Base-by-base conservation (phyloP, 805 yeast species). In the Yamadazyma phyllophila region DNA sequence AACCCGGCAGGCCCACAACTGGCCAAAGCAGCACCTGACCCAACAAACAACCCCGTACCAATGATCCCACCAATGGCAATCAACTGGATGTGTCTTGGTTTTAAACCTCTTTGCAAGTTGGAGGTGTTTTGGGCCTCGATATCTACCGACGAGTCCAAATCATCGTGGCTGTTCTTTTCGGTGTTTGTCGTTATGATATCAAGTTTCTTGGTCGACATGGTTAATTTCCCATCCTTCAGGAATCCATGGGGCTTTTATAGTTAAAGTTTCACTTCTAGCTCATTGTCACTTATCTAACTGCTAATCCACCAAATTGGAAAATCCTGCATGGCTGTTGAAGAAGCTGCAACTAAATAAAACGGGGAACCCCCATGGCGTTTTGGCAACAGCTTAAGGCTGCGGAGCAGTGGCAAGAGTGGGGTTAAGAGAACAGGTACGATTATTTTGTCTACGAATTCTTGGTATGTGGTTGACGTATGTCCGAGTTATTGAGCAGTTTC, bases 11-110 rank as follows among this genome's bases (percentile, higher is more conserved):
- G 69, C n/a, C 71, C 71, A 39, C 71, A 68, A 15, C 58, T 47
- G n/a, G 52, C 39, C 43, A 68, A 54, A 2, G 68, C 65, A 26
- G 57, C 52, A 31, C 73, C 73, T 10, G 70, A 59, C 30, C 71
- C 72, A 26, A 68, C 62, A 40, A 68, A 67, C 38, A 82, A 67
- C 56, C 88, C 88, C 5, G 94, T 83, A 58, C 96, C 96, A 48
- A 88, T 83, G 42, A 92, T 84, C 44, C 95, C 91, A 49, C 94
- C 94, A 47, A 88, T 74, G 36, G 95, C 89, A 58, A 88, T 85
- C 81, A 87, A 80, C 48, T 81, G 76, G 49, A 83, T 77, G 53
- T 85, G 91, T 58, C 73, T 65, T 36, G 68, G 56, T 52, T 67
- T 67, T 51, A 71, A 63, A 6, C 70, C 63, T 51, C 73, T 58